These are phyloP conservation scores for Neurospora pannonica DNA, from an alignment of 495 filamentous ascomycete species.

Conservation along the genomic window DNA sequence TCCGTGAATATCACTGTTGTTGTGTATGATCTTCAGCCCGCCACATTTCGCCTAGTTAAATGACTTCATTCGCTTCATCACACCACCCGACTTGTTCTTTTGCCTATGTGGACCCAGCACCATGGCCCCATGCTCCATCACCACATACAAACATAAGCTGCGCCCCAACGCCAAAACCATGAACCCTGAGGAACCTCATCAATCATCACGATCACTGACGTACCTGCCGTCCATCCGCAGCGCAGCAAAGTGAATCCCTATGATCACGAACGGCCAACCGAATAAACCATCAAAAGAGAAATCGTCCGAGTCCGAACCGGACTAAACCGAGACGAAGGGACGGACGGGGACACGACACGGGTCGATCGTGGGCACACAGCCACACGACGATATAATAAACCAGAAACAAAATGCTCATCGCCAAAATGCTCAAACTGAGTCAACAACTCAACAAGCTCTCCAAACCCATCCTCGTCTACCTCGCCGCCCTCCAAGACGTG, in stretches of 20 bases:
- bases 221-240: not conserved
- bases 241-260: not conserved
- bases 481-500: not conserved
- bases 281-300: not conserved
- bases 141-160: not conserved
- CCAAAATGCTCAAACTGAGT: not conserved
- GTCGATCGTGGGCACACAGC: not conserved
- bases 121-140: not conserved
- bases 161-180: not conserved
- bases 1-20: not conserved
- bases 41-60: not conserved
- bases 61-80: not conserved
- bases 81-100: not conserved
- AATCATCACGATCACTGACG: not conserved
- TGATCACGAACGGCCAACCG: not conserved
- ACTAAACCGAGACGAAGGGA: not conserved
- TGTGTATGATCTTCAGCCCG: not conserved
- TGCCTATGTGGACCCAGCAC: not conserved
- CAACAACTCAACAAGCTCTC: not conserved
- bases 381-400: not conserved
- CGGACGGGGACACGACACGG: not conserved
- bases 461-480: not conserved
- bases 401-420: not conserved
- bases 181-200: not conserved
- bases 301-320: not conserved